These are phyloP conservation scores for Podospora fimiseda DNA, from an alignment of 495 filamentous ascomycete genomes.

Conservation along the genomic window DNA sequence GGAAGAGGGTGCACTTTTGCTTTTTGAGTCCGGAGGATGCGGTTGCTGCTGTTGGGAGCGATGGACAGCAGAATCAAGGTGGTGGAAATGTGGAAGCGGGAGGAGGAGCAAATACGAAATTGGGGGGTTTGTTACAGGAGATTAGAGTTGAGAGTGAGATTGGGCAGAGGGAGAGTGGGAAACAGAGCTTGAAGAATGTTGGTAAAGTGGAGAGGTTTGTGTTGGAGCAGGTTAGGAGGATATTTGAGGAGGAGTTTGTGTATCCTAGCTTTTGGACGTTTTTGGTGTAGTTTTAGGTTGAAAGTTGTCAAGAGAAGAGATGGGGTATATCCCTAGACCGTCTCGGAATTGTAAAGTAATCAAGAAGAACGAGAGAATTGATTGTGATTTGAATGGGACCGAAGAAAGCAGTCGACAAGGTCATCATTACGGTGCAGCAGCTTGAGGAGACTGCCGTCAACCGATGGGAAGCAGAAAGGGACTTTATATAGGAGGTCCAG, in stretches of 20 bases:
- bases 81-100: slow-evolving; percentile 19
- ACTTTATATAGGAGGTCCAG: too few species aligned
- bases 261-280: slow-evolving; percentile 99
- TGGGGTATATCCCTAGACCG: too few species aligned
- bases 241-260: slow-evolving; percentile 97
- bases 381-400: too few species aligned
- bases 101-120: slow-evolving; percentile 22
- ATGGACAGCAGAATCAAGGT: slow-evolving; percentile 34
- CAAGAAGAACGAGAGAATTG: too few species aligned
- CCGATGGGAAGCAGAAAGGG: too few species aligned
- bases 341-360: too few species aligned
- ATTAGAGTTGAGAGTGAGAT: slow-evolving; percentile 97
- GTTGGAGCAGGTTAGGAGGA: slow-evolving; percentile 88
- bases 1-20: slow-evolving; percentile 79
- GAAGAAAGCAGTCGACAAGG: too few species aligned
- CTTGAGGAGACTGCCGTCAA: too few species aligned
- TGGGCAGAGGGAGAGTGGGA: slow-evolving; percentile 79
- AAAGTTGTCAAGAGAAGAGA: too few species aligned
- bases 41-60: slow-evolving; percentile 55
- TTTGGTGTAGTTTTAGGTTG: slow-evolving; percentile 68
- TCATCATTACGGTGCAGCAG: too few species aligned
- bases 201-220: slow-evolving; percentile 98
- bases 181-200: slow-evolving; percentile 94
- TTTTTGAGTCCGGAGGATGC: slow-evolving; percentile 88
- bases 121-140: slow-evolving; percentile 77